Base-by-base conservation (phyloP, 148 eudicot species). In the Amaranthus cruentus region DNA sequence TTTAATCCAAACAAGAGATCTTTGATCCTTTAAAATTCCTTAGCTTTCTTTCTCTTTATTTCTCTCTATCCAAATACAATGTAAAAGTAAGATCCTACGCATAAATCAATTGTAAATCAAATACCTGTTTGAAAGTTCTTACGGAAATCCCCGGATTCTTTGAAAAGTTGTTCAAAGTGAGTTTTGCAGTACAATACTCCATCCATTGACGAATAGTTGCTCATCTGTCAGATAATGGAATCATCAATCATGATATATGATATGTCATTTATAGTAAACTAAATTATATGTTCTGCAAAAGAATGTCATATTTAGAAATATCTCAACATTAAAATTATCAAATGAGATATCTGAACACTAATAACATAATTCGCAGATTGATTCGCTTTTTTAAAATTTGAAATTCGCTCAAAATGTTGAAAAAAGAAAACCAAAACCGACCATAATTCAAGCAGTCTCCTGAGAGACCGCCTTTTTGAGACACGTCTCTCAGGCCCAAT, bases 201-300 rank as follows among this genome's bases (percentile, higher is more conserved):
- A 79, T 96, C 97, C 99, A 96, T 90, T 66, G 99, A 96, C 6
- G 97, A 96, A 84, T 96, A 96, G 80, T 88, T 96, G 92, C 92
- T 92, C 97, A 96, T 92, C 99, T 71, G 18, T n/a, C 9, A 44
- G 72, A 73, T 55, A 38, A 21, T 15, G 52, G 44, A 4, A 1
- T 28, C 0, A 28, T 56, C n/a, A 75, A 42, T 44, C 38, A 73
- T 51, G 3, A 51, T 73, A 50, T 62, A 47, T 59, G 55, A 21
- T 2, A 71, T 14, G 18, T 14, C 51, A 54, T 49, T 28, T 21
- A 18, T 67, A n/a, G 55, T 2, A 7, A 1, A 18, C 10, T 10
- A 9, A 21, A 6, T 9, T 61, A 61, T 61, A 63, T 63, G 51
- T 28, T 28, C 38, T 28, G 2, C 1, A 28, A 28, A 28, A 2